Percentiles rank a stretch among this genome's conserved stretches.
Conservation (phyloP, 352 stramenopile species). For the Globisporangium apiculatum region DNA sequence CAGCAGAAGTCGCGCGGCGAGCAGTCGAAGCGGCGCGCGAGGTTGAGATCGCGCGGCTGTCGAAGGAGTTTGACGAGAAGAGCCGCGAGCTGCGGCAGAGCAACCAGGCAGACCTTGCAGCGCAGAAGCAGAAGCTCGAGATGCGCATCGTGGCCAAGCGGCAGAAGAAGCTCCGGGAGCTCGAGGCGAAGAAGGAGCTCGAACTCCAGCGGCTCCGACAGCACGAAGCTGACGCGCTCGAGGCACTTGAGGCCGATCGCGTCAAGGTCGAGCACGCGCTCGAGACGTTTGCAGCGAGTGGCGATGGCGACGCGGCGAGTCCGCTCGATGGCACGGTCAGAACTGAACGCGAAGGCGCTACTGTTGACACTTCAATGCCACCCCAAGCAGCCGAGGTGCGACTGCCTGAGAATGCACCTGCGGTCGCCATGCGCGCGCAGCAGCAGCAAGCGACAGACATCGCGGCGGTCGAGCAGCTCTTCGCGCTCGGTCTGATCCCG, state of each 20-base stretch:
- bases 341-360: too few species aligned
- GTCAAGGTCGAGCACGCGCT: conserved; percentile 19
- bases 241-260: conserved; percentile 26
- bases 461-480: conserved; percentile 47
- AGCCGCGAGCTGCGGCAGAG: conserved; percentile 42
- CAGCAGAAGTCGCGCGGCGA: conserved; percentile 28
- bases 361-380: not conserved
- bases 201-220: conserved; percentile 41
- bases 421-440: not conserved
- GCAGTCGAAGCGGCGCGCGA: conserved; percentile 39
- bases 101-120: conserved; percentile 45
- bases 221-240: conserved; percentile 34
- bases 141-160: conserved; percentile 70
- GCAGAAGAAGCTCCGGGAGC: conserved; percentile 62
- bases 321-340: not conserved
- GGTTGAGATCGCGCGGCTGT: conserved; percentile 52
- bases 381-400: not conserved
- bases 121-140: conserved; percentile 68
- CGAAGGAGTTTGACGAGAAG: conserved; percentile 58
- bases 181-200: conserved; percentile 58
- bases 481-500: conserved; percentile 39
- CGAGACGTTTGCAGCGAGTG: conserved; percentile 1
- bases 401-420: not conserved
- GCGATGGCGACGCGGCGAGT: not conserved
- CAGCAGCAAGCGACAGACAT: conserved; percentile 41